Percentiles rank a stretch among this genome's conserved stretches.
These are phyloP conservation scores for Penicillium sp. DNA, from an alignment of 2,329 filamentous ascomycete species.

Conservation along the genomic window DNA sequence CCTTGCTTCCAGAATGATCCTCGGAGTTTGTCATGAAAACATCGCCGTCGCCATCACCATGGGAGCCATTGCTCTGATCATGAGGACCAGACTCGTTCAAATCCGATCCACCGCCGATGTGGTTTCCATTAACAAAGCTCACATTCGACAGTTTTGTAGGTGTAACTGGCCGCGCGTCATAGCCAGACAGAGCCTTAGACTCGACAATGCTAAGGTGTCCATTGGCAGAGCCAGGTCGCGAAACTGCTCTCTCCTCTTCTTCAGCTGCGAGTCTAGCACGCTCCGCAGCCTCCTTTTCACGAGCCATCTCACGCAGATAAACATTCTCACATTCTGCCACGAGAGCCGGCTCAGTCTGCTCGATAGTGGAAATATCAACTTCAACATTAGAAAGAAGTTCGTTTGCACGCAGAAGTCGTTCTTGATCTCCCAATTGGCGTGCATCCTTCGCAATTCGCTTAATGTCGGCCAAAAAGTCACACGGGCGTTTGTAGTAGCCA, in stretches of 20 bases:
- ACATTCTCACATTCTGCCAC: slow-evolving; percentile 79
- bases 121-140: slow-evolving; percentile 59
- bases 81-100: slow-evolving; percentile 40
- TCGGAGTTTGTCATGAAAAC: slow-evolving; percentile 64
- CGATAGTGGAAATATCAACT: slow-evolving; percentile 82
- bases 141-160: slow-evolving; percentile 57
- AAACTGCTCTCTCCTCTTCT: slow-evolving; percentile 39
- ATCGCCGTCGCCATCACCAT: slow-evolving; percentile 58
- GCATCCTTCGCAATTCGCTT: slow-evolving; percentile 83
- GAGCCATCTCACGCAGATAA: slow-evolving; percentile 72
- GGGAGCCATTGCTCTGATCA: slow-evolving; percentile 62
- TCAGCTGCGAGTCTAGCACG: slow-evolving; percentile 50
- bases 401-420: slow-evolving; percentile 82
- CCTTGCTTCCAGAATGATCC: slow-evolving; percentile 43
- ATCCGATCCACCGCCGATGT: slow-evolving; percentile 47
- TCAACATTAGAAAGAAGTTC: slow-evolving; percentile 93
- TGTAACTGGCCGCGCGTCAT: slow-evolving; percentile 59
- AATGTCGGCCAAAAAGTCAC: slow-evolving; percentile 88
- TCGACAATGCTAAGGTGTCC: slow-evolving; percentile 57
- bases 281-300: slow-evolving; percentile 68
- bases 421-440: slow-evolving; percentile 77
- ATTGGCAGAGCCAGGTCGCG: slow-evolving; percentile 56
- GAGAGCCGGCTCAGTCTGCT: slow-evolving; percentile 65
- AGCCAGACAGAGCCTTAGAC: slow-evolving; percentile 53
- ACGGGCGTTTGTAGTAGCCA: slow-evolving; percentile 89